A percentile compares a stretch with the other conserved stretches of the same genome.
Evolutionary conservation across 306 rosid genomes (phyloP).

Genomic region (Vachellia pachyceras): DNA sequence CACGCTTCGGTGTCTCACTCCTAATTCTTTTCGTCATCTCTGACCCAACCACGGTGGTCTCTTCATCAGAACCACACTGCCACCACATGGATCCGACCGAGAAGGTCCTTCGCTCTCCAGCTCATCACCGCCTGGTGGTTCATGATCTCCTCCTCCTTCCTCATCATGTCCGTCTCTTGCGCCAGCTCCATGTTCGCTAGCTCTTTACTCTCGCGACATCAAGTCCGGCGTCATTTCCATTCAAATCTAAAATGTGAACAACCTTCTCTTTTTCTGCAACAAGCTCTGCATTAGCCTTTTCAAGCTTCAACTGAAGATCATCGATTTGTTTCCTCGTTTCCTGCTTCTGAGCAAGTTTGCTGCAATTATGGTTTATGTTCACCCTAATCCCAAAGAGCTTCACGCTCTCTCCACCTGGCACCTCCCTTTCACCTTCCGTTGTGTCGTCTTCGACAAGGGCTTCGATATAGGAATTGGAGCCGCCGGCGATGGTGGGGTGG

Average conservation of each 20-base stretch:
- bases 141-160: constrained; percentile 50
- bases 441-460: too few relatives aligned
- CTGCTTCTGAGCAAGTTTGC: too few relatives aligned
- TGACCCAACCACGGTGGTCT: background rate
- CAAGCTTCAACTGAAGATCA: too few relatives aligned
- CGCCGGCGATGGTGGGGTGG: too few relatives aligned
- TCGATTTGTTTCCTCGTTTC: too few relatives aligned
- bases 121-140: constrained; percentile 49
- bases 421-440: too few relatives aligned
- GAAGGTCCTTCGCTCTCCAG: constrained; percentile 33
- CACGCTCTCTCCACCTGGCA: too few relatives aligned
- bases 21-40: background rate
- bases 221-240: constrained; percentile 45
- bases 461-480: too few relatives aligned
- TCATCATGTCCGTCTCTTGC: constrained; percentile 52
- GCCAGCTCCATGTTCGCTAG: constrained; percentile 59
- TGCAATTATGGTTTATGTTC: too few relatives aligned
- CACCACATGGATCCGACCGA: background rate
- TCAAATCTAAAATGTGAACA: constrained; percentile 49
- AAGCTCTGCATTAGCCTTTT: too few relatives aligned
- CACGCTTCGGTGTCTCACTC: background rate
- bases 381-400: too few relatives aligned
- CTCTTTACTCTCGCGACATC: constrained; percentile 47
- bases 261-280: constrained; percentile 46
- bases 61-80: background rate